Percentiles rank a stretch among this genome's conserved stretches.
phyloP scores from a whole-genome alignment of 164 flowering plant genomes.

The Berberis thunbergii region DNA sequence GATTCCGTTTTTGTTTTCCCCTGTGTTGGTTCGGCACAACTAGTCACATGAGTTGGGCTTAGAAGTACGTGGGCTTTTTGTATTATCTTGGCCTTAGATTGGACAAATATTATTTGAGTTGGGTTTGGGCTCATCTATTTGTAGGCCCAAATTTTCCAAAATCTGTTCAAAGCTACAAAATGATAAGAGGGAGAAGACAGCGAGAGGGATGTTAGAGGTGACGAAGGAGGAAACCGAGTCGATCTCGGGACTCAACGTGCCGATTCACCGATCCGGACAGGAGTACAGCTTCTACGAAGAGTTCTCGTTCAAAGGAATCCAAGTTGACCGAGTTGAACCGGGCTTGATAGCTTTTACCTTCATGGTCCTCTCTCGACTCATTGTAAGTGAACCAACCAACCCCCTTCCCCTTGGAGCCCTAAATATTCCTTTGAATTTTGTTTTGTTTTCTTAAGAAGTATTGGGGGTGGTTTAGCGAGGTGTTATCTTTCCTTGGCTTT shows the following conservation, averaged over 20 bases:
- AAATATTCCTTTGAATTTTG: too few species aligned
- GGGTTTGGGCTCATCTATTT: not conserved
- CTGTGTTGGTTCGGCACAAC: not conserved
- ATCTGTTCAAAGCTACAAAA: not conserved
- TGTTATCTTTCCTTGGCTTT: too few species aligned
- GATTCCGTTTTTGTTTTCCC: not conserved
- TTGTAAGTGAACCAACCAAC: conserved; percentile 29
- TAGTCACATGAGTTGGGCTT: not conserved
- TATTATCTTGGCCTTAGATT: not conserved
- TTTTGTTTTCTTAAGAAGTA: too few species aligned
- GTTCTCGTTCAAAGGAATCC: conserved; percentile 47
- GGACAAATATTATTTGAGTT: too few species aligned
- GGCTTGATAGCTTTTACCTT: conserved; percentile 51
- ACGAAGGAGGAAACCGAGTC: conserved; percentile 29
- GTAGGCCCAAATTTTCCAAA: not conserved
- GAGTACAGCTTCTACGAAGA: conserved; percentile 52
- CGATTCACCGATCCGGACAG: conserved; percentile 18
- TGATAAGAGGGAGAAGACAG: conserved; percentile 10
- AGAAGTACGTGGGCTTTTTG: not conserved
- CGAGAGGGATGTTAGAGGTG: conserved; percentile 4
- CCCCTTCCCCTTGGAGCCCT: too few species aligned
- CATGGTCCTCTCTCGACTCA: conserved; percentile 74
- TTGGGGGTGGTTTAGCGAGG: too few species aligned
- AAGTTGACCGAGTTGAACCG: conserved; percentile 58
- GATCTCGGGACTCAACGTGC: conserved; percentile 32